phyloP scores from a whole-genome alignment of 768 basidiomycete genomes.

The Cystofilobasidium macerans region DNA sequence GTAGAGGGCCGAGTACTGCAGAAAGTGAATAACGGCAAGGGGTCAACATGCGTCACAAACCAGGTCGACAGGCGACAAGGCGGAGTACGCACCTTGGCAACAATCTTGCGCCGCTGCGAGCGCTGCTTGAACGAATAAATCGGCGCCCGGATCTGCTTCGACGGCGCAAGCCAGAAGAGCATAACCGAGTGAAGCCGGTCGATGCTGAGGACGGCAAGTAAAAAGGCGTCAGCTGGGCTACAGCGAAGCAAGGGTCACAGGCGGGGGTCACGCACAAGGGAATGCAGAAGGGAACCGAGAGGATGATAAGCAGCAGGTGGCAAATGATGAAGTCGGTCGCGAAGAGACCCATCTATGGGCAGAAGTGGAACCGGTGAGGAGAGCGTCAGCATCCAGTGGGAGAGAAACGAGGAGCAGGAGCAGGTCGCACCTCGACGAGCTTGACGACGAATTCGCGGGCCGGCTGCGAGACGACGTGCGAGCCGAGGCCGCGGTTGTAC shows the following conservation, averaged over 20 bases:
- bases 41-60: no score
- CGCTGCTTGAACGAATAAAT: constrained; percentile 82
- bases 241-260: no score
- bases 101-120: constrained; percentile 79
- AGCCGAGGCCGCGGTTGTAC: constrained; percentile 87
- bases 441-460: constrained; percentile 96
- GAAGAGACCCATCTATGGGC: no score
- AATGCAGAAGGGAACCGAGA: constrained; percentile 48
- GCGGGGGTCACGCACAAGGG: neutral
- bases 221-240: constrained; percentile 44
- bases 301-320: constrained; percentile 67
- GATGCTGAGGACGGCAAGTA: constrained; percentile 81
- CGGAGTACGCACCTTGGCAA: constrained; percentile 37
- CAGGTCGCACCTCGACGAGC: constrained; percentile 84
- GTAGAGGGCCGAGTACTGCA: neutral
- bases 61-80: neutral
- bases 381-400: constrained; percentile 1
- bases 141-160: constrained; percentile 85
- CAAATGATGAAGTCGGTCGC: constrained; percentile 19
- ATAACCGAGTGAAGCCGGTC: constrained; percentile 83
- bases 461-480: constrained; percentile 91
- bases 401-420: constrained; percentile 43
- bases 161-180: constrained; percentile 90
- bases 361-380: neutral
- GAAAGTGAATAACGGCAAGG: no score